Evolutionary conservation across 768 basidiomycete genomes (phyloP), one percentile per base, ranked within the genome.

Genomic region (Brasilioporus rufonigricans): DNA sequence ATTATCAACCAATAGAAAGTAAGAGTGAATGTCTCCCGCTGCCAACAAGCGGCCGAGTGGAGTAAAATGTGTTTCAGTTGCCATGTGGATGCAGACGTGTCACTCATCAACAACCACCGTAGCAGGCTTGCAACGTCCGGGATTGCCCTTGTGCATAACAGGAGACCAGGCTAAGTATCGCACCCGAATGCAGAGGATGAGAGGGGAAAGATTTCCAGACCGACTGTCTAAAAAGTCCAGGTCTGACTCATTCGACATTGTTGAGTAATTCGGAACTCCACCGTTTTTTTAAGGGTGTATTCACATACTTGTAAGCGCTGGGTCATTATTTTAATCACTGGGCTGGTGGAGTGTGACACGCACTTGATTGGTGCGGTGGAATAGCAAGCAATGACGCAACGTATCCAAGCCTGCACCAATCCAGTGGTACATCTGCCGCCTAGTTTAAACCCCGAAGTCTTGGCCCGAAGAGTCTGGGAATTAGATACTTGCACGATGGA

Each of bases 11-110:
- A 59, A 53, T 59, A 12, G 39, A 48, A 44, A 31, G n/a, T 12
- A 31, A 46, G 38, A 23, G 29, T 4, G 10, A n/a, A 19, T 6
- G 19, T 11, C 12, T 52, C 63, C 32, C 53, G 53, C 48, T 19
- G n/a, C 47, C 33, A 18, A 55, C 56, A 61, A 57, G 52, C 57
- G 48, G 50, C 39, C 14, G 31, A 48, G 66, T 68, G 65, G 65
- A 67, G 65, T 29, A 50, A 26, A 41, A 55, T 39, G 23, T 67
- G 60, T 62, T 65, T 65, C 62, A 56, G 43, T 29, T 35, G 43
- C 54, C 59, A 54, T 35, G 46, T 55, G 59, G 52, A 44, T 29
- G 39, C 23, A 21, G 24, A 33, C 19, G 6, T 48, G 26, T 33
- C 40, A 14, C 16, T 43, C 8, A 12, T 21, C 23, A 11, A 39